These are phyloP conservation scores for Alnus glutinosa DNA, from an alignment of 306 rosid genomes.

Conservation along the genomic window DNA sequence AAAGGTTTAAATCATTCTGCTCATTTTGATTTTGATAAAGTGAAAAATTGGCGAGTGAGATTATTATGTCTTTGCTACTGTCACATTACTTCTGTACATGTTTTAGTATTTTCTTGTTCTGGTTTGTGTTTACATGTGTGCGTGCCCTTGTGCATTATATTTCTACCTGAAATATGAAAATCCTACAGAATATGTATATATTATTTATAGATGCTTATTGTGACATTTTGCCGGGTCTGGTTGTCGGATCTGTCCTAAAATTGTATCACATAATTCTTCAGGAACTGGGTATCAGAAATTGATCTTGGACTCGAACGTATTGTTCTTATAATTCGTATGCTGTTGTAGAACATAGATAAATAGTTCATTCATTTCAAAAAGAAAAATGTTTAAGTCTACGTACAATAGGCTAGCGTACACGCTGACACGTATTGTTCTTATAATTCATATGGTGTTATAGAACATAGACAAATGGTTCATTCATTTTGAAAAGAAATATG, in stretches of 20 bases:
- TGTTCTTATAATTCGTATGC: no score
- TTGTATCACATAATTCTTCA: not conserved
- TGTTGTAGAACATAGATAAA: no score
- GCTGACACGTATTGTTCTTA: no score
- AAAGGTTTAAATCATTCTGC: not conserved
- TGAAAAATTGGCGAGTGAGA: not conserved
- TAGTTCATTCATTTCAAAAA: no score
- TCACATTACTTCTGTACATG: not conserved
- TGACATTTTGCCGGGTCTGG: not conserved
- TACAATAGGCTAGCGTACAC: no score
- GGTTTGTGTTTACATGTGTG: not conserved
- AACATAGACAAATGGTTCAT: no score
- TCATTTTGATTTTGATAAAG: not conserved
- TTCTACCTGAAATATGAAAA: not conserved
- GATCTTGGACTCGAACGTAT: not conserved
- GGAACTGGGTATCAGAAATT: no score
- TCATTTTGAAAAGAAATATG: no score
- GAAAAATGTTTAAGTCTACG: no score
- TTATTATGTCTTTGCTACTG: no score
- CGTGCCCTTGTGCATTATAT: not conserved
- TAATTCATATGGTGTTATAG: no score
- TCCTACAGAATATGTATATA: not conserved
- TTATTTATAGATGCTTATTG: no score
- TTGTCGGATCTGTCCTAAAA: not conserved
- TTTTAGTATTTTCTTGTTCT: not conserved